phyloP scores from a whole-genome alignment of 305 asterid species.

The Fraxinus angustifolia region DNA sequence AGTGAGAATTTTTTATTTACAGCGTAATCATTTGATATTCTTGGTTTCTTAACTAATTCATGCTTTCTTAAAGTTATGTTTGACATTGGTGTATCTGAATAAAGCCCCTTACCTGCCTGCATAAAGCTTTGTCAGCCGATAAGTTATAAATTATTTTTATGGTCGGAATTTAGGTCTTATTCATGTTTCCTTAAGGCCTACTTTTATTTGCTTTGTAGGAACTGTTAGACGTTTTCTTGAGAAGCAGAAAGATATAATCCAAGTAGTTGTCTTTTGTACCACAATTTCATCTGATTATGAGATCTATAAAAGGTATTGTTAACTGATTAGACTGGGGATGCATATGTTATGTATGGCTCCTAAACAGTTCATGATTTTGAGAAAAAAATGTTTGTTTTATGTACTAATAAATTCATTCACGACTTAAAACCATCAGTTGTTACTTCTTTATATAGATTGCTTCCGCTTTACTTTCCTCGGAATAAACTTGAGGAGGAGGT shows the following conservation, averaged over 20 bases:
- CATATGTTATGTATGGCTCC: slow-evolving; percentile 6
- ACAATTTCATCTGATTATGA: slow-evolving; percentile 72
- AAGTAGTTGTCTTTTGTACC: slow-evolving; percentile 72
- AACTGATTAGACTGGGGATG: slow-evolving; percentile 1
- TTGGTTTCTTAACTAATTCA: slow-evolving; percentile 8
- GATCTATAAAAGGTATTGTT: slow-evolving; percentile 72
- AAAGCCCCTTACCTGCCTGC: slow-evolving; percentile 10
- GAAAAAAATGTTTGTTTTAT: background rate
- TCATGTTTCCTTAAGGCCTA: background rate
- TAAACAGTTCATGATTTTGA: background rate
- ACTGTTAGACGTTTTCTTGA: slow-evolving; percentile 88
- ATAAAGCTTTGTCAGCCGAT: background rate
- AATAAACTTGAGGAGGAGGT: slow-evolving; percentile 76
- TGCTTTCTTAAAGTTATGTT: slow-evolving; percentile 3
- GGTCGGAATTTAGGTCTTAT: slow-evolving; percentile 2
- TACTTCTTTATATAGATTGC: slow-evolving; percentile 47
- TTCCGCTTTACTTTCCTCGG: slow-evolving; percentile 91
- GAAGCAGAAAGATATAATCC: slow-evolving; percentile 75
- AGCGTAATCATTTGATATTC: slow-evolving; percentile 1
- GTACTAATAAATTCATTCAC: background rate
- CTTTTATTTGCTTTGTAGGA: slow-evolving; percentile 46
- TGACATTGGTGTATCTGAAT: background rate
- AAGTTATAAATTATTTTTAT: background rate
- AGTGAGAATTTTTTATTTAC: slow-evolving; percentile 38
- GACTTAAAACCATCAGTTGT: background rate